Base-by-base conservation (phyloP, 176 grass and related monocot species). In the Thinopyrum elongatum region DNA sequence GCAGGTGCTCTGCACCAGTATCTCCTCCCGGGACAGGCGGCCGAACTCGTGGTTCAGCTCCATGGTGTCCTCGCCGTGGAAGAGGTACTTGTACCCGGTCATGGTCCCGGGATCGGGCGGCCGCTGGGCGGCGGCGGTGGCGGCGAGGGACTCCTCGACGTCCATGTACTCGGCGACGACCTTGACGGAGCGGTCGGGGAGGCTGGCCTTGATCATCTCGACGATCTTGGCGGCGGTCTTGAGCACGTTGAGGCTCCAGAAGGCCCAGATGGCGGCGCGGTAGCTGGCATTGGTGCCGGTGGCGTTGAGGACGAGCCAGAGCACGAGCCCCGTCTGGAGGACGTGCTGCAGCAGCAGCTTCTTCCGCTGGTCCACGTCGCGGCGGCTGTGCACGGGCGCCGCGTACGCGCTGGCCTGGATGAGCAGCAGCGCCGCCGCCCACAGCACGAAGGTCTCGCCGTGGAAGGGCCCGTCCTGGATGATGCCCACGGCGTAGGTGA, bases 131-230 rank as follows among this genome's bases (percentile, higher is more conserved):
- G 22, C 39, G 16, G 4, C 4, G 46, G 34, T 34, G 11, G 3
- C 3, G 34, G 34, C 25, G 10, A 79, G 12, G 25, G 64, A 29
- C 65, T 85, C 77, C 66, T 84, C 90, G 46, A 83, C 62, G 53
- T 71, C 82, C 92, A 93, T 93, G 88, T 90, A 93, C 66, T 88
- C 88, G 29, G 85, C 91, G 8, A 93, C 67, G 6, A 93, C 78
- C 65, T 34, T 88, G 57, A 83, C 84, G 60, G 86, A 87, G 36
- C 34, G 7, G 86, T 93, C 88, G n/a, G 91, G 84, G 27, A 74
- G 78, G 42, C 85, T 84, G 35, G 59, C 23, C 87, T 83, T 47
- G 67, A 89, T 74, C 78, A 92, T 83, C 78, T 89, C 90, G 9
- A 27, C 61, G 74, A 92, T 92, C 81, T 85, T 84, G 55, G 78